Percentiles rank a stretch among this genome's conserved stretches.
These are phyloP conservation scores for Taiozyma onychis DNA, from an alignment of 1,139 yeast species.

Conservation along the genomic window DNA sequence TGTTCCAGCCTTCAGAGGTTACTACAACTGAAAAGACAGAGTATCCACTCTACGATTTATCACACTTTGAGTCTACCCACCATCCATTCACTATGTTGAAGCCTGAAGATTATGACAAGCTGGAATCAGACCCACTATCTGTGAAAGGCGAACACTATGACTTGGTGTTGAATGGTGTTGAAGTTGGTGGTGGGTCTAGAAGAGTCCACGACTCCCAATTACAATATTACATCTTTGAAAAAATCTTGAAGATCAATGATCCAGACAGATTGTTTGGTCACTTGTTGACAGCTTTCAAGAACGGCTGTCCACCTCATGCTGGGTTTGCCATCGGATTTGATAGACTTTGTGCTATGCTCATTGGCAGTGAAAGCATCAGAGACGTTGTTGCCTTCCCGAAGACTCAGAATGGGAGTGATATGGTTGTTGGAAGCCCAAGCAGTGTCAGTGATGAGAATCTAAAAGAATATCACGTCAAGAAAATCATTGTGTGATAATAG, in stretches of 20 bases:
- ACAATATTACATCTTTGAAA: slow-evolving; percentile 63
- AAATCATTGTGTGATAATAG: background rate
- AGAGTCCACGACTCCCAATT: slow-evolving; percentile 84
- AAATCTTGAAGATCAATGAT: slow-evolving; percentile 49
- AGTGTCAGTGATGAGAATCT: slow-evolving; percentile 45
- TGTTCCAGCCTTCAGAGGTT: slow-evolving; percentile 68
- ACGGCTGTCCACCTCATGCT: slow-evolving; percentile 99
- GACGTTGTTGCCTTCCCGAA: slow-evolving; percentile 97
- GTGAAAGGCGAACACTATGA: slow-evolving; percentile 95
- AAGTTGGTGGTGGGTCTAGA: slow-evolving; percentile 95
- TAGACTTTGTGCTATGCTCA: slow-evolving; percentile 83
- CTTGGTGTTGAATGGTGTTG: slow-evolving; percentile 89
- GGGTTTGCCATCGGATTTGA: slow-evolving; percentile 96
- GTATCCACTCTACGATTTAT: slow-evolving; percentile 58
- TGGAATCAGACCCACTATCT: slow-evolving; percentile 50
- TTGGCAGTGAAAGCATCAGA: slow-evolving; percentile 69
- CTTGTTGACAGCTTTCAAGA: slow-evolving; percentile 67
- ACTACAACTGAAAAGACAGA: slow-evolving; percentile 32
- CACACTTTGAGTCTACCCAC: slow-evolving; percentile 65
- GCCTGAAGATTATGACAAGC: slow-evolving; percentile 53
- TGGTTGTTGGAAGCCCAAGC: slow-evolving; percentile 84
- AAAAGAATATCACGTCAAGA: slow-evolving; percentile 34
- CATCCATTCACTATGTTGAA: slow-evolving; percentile 96
- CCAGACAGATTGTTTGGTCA: slow-evolving; percentile 78
- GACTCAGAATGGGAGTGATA: slow-evolving; percentile 81